Conservation (phyloP, 495 filamentous ascomycete genomes). For the Aspergillus sclerotioniger region DNA sequence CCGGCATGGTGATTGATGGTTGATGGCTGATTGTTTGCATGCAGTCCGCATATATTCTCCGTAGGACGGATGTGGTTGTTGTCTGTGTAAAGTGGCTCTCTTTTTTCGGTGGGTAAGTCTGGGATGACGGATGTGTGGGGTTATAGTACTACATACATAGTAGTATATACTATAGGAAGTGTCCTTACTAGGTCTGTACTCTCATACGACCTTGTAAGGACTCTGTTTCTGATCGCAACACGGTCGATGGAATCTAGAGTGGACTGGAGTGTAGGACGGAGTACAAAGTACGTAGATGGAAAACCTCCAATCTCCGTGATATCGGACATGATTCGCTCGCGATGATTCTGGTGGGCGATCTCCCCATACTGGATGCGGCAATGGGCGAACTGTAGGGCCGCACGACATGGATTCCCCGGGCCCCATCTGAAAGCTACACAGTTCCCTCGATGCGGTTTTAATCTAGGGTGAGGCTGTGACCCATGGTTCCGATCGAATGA, state of each 20-base stretch:
- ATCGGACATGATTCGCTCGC: background rate
- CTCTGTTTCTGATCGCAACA: too few species aligned
- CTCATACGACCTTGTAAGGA: too few species aligned
- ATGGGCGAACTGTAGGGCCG: background rate
- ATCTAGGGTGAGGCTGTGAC: background rate
- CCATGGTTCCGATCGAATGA: constrained; percentile 1
- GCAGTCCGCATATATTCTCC: background rate
- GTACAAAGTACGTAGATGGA: too few species aligned
- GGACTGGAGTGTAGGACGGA: too few species aligned
- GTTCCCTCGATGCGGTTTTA: background rate
- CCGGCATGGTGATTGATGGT: background rate
- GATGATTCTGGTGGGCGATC: background rate
- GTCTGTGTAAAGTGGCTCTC: background rate
- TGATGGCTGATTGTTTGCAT: background rate
- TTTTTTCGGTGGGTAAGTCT: too few species aligned
- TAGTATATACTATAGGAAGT: too few species aligned
- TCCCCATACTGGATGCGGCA: background rate
- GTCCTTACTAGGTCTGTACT: too few species aligned
- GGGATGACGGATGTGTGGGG: too few species aligned
- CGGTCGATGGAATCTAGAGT: too few species aligned
- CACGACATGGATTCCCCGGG: background rate
- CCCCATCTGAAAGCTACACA: background rate
- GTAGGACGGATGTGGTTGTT: background rate
- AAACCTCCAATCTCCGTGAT: too few species aligned
- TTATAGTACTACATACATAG: too few species aligned